These are phyloP conservation scores for Sporopachydermia cereana DNA, from an alignment of 1,139 yeast genomes.

Conservation along the genomic window DNA sequence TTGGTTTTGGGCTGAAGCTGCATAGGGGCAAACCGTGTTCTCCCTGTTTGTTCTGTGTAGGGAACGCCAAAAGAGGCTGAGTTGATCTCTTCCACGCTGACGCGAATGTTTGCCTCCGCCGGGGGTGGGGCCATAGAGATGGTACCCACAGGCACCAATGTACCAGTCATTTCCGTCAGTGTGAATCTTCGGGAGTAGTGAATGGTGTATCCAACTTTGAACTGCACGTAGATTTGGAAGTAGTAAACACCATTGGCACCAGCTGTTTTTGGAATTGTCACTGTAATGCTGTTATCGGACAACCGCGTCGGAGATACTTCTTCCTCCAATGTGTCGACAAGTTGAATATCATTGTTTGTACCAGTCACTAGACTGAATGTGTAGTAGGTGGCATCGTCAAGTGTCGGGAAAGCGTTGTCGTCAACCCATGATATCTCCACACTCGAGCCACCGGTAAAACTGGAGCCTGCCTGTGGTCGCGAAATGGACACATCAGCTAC, in stretches of 20 bases:
- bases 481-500: slow-evolving; percentile 48
- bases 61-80: slow-evolving; percentile 38
- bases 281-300: slow-evolving; percentile 26
- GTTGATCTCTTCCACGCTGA: slow-evolving; percentile 23
- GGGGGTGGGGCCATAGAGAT: slow-evolving; percentile 32
- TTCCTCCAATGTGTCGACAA: slow-evolving; percentile 27
- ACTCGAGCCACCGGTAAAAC: slow-evolving; percentile 38
- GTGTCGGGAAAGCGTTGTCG: slow-evolving; percentile 34
- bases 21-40: slow-evolving; percentile 78
- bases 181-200: slow-evolving; percentile 62
- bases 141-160: slow-evolving; percentile 24
- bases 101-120: slow-evolving; percentile 25
- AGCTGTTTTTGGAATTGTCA: slow-evolving; percentile 29
- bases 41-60: slow-evolving; percentile 68
- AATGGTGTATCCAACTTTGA: slow-evolving; percentile 40
- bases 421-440: slow-evolving; percentile 56
- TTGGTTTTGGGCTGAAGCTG: slow-evolving; percentile 69
- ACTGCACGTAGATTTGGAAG: slow-evolving; percentile 44
- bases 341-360: slow-evolving; percentile 34
- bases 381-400: slow-evolving; percentile 33
- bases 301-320: slow-evolving; percentile 21
- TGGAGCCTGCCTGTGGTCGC: slow-evolving; percentile 38
- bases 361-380: slow-evolving; percentile 63
- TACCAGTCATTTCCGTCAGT: slow-evolving; percentile 62
- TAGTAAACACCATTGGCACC: slow-evolving; percentile 58